Conservation (phyloP, 169 alveolate species). For the Cryptosporidium ubiquitum region DNA sequence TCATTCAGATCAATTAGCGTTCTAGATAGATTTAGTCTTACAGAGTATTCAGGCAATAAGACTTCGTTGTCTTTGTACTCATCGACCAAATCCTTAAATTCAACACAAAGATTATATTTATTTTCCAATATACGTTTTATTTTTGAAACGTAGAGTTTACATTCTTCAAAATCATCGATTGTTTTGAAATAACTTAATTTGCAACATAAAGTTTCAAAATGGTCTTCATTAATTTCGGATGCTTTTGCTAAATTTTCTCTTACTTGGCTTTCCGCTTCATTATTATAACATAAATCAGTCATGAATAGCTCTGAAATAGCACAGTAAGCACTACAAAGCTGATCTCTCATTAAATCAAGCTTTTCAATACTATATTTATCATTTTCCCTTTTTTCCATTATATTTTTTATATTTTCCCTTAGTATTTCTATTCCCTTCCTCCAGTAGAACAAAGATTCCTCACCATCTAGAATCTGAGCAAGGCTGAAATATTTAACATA, state of each 20-base stretch:
- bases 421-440: conserved; percentile 43
- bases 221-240: neutral
- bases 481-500: conserved; percentile 51
- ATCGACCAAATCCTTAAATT: neutral
- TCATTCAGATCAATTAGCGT: conserved; percentile 63
- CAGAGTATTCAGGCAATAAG: conserved; percentile 28
- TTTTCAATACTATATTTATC: neutral
- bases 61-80: neutral
- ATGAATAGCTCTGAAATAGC: conserved; percentile 74
- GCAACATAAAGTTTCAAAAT: conserved; percentile 67
- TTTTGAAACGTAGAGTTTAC: neutral
- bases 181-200: conserved; percentile 52
- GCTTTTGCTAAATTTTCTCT: conserved; percentile 14
- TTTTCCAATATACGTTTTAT: conserved; percentile 14
- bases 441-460: conserved; percentile 47
- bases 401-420: neutral
- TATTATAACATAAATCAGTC: conserved; percentile 73
- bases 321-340: conserved; percentile 66
- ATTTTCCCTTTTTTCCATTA: neutral
- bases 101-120: neutral
- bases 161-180: conserved; percentile 25
- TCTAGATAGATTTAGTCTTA: conserved; percentile 52
- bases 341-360: conserved; percentile 9
- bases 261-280: conserved; percentile 55
- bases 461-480: conserved; percentile 66